These are phyloP conservation scores for Eucalyptus marginata DNA, from an alignment of 345 rosid genomes.

Conservation along the genomic window DNA sequence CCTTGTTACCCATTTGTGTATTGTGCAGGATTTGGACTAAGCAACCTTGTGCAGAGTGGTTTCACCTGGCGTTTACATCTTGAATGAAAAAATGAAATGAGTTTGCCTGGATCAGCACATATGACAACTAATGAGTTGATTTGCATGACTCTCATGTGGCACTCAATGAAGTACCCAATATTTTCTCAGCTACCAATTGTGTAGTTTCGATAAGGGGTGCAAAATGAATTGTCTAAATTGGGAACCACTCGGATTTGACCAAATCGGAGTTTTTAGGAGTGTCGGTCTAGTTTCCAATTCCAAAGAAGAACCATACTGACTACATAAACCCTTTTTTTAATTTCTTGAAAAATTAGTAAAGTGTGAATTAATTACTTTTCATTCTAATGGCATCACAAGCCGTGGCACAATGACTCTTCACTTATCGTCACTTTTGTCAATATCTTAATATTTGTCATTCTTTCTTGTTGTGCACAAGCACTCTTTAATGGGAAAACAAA, in stretches of 20 bases:
- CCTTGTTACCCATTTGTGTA: no score
- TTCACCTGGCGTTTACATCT: background rate
- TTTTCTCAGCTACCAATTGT: background rate
- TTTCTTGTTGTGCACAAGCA: accelerated
- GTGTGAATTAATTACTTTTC: no score
- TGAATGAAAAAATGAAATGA: background rate
- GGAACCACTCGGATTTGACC: accelerated
- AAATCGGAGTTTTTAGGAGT: accelerated
- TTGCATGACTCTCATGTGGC: background rate
- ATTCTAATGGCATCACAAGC: accelerated
- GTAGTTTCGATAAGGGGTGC: accelerated
- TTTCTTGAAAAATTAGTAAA: no score
- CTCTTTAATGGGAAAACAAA: accelerated
- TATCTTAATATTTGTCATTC: no score
- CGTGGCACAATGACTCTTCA: accelerated
- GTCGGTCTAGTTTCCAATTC: no score
- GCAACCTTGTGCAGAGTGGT: background rate
- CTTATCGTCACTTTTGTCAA: accelerated
- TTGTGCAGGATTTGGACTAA: no score
- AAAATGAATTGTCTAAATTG: accelerated
- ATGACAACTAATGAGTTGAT: background rate
- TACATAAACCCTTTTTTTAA: accelerated
- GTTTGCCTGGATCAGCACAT: background rate
- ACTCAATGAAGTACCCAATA: background rate
- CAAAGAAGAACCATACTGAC: accelerated